Conservation (phyloP, 108 stramenopile species). For the Fistulifera pelliculosa region DNA sequence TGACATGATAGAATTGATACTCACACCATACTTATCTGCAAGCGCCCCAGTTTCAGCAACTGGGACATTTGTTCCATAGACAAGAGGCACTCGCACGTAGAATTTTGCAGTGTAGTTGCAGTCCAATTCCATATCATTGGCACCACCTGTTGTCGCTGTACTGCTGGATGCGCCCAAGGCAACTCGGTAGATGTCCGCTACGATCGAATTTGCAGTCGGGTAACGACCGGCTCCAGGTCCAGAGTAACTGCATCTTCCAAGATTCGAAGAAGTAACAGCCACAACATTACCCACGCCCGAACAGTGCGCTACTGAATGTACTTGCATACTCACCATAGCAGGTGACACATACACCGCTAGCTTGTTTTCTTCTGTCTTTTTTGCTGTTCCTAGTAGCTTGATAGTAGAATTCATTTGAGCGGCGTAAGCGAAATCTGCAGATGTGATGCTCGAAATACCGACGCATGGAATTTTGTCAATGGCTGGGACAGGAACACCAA, state of each 20-base stretch:
- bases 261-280: slow-evolving; percentile 57
- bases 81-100: not conserved
- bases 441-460: slow-evolving; percentile 69
- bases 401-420: slow-evolving; percentile 77
- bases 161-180: slow-evolving; percentile 26
- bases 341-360: slow-evolving; percentile 80
- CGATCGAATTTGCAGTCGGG: slow-evolving; percentile 90
- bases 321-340: slow-evolving; percentile 49
- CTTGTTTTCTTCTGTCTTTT: slow-evolving; percentile 11
- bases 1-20: no score
- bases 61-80: no score
- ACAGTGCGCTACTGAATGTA: slow-evolving; percentile 53
- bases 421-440: slow-evolving; percentile 83
- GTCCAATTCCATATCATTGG: slow-evolving; percentile 3
- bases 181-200: slow-evolving; percentile 80
- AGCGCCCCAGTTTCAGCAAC: no score
- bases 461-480: slow-evolving; percentile 55
- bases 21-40: no score
- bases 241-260: slow-evolving; percentile 57
- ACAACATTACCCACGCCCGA: slow-evolving; percentile 73
- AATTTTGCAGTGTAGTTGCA: not conserved
- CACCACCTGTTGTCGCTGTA: not conserved
- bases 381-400: slow-evolving; percentile 87
- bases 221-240: slow-evolving; percentile 91
- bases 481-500: slow-evolving; percentile 55